These are phyloP conservation scores for Globisporangium abappressorium DNA, from an alignment of 352 stramenopile species.

Conservation along the genomic window DNA sequence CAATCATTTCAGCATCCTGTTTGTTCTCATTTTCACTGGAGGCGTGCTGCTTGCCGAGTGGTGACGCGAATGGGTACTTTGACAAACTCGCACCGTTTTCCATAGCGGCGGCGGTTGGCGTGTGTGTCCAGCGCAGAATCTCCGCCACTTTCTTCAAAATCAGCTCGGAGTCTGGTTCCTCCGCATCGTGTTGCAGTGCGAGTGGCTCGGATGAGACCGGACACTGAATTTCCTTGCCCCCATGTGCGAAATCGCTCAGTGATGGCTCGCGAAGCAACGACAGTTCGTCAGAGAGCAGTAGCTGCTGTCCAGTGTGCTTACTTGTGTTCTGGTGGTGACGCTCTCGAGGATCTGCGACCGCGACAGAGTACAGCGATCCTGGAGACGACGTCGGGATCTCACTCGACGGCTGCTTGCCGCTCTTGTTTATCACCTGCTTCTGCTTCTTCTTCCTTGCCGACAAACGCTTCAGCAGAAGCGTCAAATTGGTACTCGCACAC, in stretches of 20 bases:
- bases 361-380: constrained; percentile 32
- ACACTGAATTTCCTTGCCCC: constrained; percentile 39
- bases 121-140: constrained; percentile 57
- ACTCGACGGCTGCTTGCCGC: background rate
- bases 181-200: constrained; percentile 26
- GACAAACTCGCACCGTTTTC: background rate
- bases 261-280: constrained; percentile 61
- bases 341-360: constrained; percentile 46
- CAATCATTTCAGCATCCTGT: constrained; percentile 13
- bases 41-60: background rate
- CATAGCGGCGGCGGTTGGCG: background rate
- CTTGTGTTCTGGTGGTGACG: constrained; percentile 2
- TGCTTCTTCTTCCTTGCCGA: background rate
- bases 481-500: constrained; percentile 15
- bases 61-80: constrained; percentile 30
- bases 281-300: background rate
- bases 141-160: constrained; percentile 55
- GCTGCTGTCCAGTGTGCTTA: background rate
- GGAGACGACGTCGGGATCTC: background rate
- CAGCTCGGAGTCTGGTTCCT: constrained; percentile 56
- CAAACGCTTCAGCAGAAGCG: constrained; percentile 4
- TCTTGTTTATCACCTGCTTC: background rate
- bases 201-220: constrained; percentile 51
- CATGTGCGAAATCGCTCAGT: constrained; percentile 15
- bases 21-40: background rate